Conservation (phyloP, 2,329 filamentous ascomycete species). For the Trichoderma sp. region DNA sequence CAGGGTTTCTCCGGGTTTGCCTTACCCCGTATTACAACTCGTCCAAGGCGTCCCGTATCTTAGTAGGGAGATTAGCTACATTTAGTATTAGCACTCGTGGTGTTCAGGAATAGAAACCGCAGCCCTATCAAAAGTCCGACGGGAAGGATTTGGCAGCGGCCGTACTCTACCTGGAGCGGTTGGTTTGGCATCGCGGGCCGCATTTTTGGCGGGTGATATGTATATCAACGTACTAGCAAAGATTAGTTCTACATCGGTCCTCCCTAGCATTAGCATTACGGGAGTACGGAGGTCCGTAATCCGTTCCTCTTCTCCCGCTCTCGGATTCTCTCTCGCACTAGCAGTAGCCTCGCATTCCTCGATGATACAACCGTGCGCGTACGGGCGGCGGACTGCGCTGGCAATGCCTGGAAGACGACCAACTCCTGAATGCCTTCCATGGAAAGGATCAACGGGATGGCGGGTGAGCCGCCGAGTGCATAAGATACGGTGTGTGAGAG, state of each 20-base stretch:
- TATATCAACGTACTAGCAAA: not conserved
- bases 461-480: not conserved
- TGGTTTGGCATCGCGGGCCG: not conserved
- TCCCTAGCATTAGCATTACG: not conserved
- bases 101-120: not conserved
- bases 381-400: conserved; percentile 5
- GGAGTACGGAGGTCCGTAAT: not conserved
- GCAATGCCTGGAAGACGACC: not conserved
- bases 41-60: not conserved
- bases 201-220: not conserved
- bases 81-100: not conserved
- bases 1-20: not conserved
- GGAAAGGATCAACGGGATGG: not conserved
- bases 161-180: not conserved
- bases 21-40: not conserved
- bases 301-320: not conserved
- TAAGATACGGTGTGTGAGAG: not conserved
- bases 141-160: not conserved
- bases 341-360: not conserved
- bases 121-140: not conserved
- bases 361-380: not conserved
- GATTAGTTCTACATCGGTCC: not conserved
- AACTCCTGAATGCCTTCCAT: not conserved
- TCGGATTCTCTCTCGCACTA: not conserved
- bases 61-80: not conserved